These are phyloP conservation scores for Mycena amicta DNA, from an alignment of 768 basidiomycete species.

Conservation along the genomic window DNA sequence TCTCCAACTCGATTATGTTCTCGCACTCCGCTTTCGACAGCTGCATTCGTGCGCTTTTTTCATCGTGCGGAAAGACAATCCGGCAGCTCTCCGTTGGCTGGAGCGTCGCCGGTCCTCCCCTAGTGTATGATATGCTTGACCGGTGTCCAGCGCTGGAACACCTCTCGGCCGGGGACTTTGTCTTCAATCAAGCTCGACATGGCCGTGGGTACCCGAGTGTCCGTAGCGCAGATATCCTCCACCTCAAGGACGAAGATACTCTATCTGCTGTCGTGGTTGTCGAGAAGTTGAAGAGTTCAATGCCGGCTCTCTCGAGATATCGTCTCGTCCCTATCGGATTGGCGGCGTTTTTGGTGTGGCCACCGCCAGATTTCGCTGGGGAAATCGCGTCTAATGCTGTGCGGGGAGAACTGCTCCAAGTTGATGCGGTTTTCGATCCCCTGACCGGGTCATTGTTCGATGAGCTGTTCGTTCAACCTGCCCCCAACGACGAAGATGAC, in stretches of 20 bases:
- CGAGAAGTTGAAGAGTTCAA: background rate
- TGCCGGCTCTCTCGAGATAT: background rate
- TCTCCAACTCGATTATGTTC: background rate
- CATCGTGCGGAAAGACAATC: background rate
- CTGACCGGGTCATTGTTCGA: background rate
- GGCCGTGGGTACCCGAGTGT: background rate
- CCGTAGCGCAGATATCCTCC: background rate
- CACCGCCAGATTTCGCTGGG: background rate
- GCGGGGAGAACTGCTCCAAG: background rate
- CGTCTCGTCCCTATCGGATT: background rate
- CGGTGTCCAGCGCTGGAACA: background rate
- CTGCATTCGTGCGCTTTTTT: background rate
- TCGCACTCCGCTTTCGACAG: background rate
- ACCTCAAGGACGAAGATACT: background rate
- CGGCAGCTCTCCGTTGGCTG: background rate
- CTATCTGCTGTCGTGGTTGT: background rate
- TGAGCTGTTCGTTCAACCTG: background rate
- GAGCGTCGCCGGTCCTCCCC: background rate
- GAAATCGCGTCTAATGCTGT: background rate
- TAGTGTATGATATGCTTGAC: background rate
- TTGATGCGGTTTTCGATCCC: background rate
- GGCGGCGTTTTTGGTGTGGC: background rate
- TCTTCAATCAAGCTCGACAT: background rate
- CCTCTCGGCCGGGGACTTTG: background rate
- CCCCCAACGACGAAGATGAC: background rate